Percentiles rank a stretch among this genome's conserved stretches.
phyloP scores from a whole-genome alignment of 1,284 basidiomycete species.

The Moesziomyces antarcticus region DNA sequence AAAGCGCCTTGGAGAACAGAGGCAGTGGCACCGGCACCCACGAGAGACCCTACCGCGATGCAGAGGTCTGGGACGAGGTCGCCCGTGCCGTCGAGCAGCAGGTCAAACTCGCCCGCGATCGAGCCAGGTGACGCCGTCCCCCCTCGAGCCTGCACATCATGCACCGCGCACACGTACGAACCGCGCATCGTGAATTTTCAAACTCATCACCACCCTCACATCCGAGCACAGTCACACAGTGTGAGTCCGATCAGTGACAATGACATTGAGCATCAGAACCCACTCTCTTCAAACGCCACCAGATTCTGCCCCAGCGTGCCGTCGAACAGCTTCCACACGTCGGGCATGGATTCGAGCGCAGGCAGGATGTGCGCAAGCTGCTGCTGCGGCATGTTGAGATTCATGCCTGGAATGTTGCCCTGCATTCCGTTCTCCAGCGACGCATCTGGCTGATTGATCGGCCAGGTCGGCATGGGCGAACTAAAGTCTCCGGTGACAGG shows the following conservation, averaged over 20 bases:
- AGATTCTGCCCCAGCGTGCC: constrained; percentile 48
- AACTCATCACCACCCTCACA: too few species aligned
- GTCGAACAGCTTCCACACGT: constrained; percentile 55
- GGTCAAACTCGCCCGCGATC: constrained; percentile 18
- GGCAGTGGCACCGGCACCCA: constrained; percentile 26
- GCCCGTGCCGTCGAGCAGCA: constrained; percentile 34
- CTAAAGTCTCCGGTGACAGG: constrained; percentile 16
- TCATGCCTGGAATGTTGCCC: constrained; percentile 29
- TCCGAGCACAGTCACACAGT: too few species aligned
- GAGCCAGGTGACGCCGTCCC: constrained; percentile 6
- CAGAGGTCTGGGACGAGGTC: constrained; percentile 61
- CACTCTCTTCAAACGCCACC: constrained; percentile 45
- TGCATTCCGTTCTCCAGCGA: constrained; percentile 6
- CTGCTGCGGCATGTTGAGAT: constrained; percentile 44
- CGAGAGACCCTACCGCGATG: constrained; percentile 56
- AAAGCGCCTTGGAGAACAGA: constrained; percentile 26
- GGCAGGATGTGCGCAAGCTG: constrained; percentile 45
- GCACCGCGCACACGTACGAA: too few species aligned
- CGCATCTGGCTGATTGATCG: constrained; percentile 4
- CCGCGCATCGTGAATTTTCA: too few species aligned
- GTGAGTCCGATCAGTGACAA: too few species aligned
- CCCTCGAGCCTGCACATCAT: too few species aligned
- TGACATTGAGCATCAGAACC: constrained; percentile 20
- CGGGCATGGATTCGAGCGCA: constrained; percentile 50
- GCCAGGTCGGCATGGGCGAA: constrained; percentile 4